Evolutionary conservation across 1,284 basidiomycete species (phyloP), one percentile per base, ranked within the genome.

Genomic region (Sporisorium scitamineum): DNA sequence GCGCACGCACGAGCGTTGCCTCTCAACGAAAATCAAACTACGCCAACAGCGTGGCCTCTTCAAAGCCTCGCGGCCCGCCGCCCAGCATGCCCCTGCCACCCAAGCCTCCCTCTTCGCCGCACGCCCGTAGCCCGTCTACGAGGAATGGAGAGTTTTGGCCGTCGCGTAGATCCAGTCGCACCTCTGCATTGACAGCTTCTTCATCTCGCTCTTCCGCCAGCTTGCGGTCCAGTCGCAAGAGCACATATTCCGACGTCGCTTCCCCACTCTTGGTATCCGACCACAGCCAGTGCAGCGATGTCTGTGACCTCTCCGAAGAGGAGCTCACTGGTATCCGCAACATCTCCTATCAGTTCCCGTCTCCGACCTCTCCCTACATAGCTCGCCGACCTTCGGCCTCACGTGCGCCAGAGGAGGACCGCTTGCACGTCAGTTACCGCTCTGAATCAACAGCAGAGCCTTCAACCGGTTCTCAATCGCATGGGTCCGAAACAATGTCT

Each of bases 11-110:
- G 9, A 62, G 60, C 41, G 18, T 37, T 34, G 39, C 51, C 7
- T 62, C 55, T 2, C 51, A 32, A 45, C 60, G 44, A 37, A 51
- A 16, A 9, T 59, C 44, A 1, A 29, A 27, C 1, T 27, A n/a
- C 8, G 13, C 24, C 13, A 11, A 4, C 16, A 6, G 6, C 42
- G 47, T 54, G 5, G 13, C 44, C 14, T 31, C 37, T 1, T 54
- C 60, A 50, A 67, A 51, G 27, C 61, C 73, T 5, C 37, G 54
- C 7, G 55, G 68, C 11, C 73, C 73, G 37, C 73, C 73, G 7
- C 73, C 73, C 1, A 57, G 45, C 32, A 34, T 70, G 18, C 73
- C 73, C 1, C 60, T 76, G 3, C 73, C 73, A 1, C 73, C 73
- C 9, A 60, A 29, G 41, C 73, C 72, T 1, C 26, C 47, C 2